phyloP scores from a whole-genome alignment of 768 basidiomycete genomes.

The Macrolepiota fuliginosa region DNA sequence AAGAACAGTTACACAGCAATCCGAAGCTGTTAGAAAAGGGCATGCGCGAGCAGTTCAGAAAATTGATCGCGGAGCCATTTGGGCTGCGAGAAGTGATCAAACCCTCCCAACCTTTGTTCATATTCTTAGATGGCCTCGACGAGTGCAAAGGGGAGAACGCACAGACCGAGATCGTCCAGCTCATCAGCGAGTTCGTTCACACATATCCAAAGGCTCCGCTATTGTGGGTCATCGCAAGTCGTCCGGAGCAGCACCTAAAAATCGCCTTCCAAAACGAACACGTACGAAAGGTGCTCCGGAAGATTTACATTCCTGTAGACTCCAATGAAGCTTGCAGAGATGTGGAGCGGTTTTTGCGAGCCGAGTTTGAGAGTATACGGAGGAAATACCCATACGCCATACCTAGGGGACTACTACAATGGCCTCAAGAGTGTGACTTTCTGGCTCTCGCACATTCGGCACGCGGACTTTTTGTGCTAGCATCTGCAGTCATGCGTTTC shows the following conservation, averaged over 20 bases:
- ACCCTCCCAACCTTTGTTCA: neutral
- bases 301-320: slow-evolving; percentile 1
- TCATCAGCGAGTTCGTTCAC: neutral
- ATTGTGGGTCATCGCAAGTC: slow-evolving; percentile 4
- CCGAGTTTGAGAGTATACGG: neutral
- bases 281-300: neutral
- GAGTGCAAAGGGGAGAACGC: neutral
- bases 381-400: neutral
- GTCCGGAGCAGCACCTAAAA: slow-evolving; percentile 2
- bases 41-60: neutral
- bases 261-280: neutral
- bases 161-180: neutral
- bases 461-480: neutral
- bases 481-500: neutral
- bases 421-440: neutral
- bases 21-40: neutral
- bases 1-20: neutral
- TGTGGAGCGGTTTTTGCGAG: neutral
- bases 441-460: neutral
- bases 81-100: neutral
- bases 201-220: neutral
- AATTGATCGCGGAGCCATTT: neutral
- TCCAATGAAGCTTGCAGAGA: slow-evolving; percentile 4
- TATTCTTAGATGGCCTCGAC: neutral
- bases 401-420: neutral